A percentile compares a stretch with the other conserved stretches of the same genome.
phyloP scores from a whole-genome alignment of 805 yeast species.

The Tetrapisispora nanseiensis region DNA sequence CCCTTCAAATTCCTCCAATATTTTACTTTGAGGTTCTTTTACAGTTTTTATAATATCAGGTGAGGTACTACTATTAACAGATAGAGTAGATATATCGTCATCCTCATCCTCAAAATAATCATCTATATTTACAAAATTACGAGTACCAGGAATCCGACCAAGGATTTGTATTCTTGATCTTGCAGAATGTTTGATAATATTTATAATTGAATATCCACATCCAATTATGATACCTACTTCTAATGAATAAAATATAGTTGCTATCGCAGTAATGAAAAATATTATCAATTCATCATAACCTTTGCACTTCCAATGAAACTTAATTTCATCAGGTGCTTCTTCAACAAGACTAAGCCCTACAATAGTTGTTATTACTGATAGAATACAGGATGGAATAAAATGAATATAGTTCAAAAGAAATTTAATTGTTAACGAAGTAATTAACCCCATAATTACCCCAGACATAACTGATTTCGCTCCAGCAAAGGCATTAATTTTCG shows the following conservation, averaged over 20 bases:
- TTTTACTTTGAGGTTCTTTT: slow-evolving; percentile 3
- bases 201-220: slow-evolving; percentile 62
- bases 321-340: slow-evolving; percentile 73
- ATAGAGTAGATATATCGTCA: slow-evolving; percentile 1
- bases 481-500: slow-evolving; percentile 75
- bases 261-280: slow-evolving; percentile 50
- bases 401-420: slow-evolving; percentile 54
- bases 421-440: slow-evolving; percentile 56
- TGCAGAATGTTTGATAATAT: slow-evolving; percentile 74
- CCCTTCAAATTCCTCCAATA: slow-evolving; percentile 47
- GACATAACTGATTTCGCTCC: slow-evolving; percentile 82
- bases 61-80: background rate
- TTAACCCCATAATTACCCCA: slow-evolving; percentile 73
- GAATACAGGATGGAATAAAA: slow-evolving; percentile 67
- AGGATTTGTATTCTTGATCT: slow-evolving; percentile 76
- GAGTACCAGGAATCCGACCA: slow-evolving; percentile 55
- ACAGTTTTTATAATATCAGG: background rate
- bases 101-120: slow-evolving; percentile 36
- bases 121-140: slow-evolving; percentile 63
- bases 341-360: slow-evolving; percentile 71
- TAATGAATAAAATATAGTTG: slow-evolving; percentile 65
- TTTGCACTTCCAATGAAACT: slow-evolving; percentile 58
- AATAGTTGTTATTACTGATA: slow-evolving; percentile 69
- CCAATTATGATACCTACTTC: slow-evolving; percentile 91
- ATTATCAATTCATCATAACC: slow-evolving; percentile 74